A percentile compares a stretch with the other conserved stretches of the same genome.
These are phyloP conservation scores for Candida ascalaphidarum DNA, from an alignment of 805 yeast genomes.

Conservation along the genomic window DNA sequence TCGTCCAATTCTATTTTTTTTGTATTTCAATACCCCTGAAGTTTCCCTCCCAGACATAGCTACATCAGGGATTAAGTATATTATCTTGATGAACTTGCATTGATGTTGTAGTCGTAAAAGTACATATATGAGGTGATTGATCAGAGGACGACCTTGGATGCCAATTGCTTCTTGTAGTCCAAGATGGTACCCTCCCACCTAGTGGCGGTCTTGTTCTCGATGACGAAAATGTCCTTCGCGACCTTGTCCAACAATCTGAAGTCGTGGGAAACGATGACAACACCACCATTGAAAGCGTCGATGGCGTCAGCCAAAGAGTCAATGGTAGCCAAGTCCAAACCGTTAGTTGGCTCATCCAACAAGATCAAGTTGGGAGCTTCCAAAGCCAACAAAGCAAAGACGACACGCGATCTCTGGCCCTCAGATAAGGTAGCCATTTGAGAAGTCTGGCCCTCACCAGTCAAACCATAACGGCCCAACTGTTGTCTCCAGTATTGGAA, in stretches of 20 bases:
- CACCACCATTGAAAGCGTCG: conserved; percentile 93
- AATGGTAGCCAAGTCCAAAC: conserved; percentile 96
- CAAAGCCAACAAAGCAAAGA: conserved; percentile 89
- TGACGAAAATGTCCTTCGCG: conserved; percentile 95
- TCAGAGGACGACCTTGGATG: conserved; percentile 73
- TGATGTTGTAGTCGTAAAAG: no score
- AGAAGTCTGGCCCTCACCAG: conserved; percentile 98
- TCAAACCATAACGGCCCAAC: conserved; percentile 95
- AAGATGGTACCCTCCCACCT: conserved; percentile 92
- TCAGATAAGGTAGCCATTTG: conserved; percentile 98
- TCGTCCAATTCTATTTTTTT: conserved; percentile 1
- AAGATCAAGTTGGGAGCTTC: conserved; percentile 92
- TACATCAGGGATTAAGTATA: no score
- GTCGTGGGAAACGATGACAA: conserved; percentile 97
- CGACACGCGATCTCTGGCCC: conserved; percentile 99
- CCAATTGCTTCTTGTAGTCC: conserved; percentile 90
- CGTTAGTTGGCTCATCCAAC: conserved; percentile 99
- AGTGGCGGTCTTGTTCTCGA: conserved; percentile 91
- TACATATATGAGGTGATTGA: no score
- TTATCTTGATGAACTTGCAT: no score
- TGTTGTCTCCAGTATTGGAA: conserved; percentile 98
- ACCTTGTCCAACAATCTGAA: conserved; percentile 95
- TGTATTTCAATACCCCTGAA: no score
- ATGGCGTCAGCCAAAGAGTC: conserved; percentile 97
- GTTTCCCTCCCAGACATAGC: no score